Conservation (phyloP, 768 basidiomycete genomes). For the Podaxis carcinomalis region DNA sequence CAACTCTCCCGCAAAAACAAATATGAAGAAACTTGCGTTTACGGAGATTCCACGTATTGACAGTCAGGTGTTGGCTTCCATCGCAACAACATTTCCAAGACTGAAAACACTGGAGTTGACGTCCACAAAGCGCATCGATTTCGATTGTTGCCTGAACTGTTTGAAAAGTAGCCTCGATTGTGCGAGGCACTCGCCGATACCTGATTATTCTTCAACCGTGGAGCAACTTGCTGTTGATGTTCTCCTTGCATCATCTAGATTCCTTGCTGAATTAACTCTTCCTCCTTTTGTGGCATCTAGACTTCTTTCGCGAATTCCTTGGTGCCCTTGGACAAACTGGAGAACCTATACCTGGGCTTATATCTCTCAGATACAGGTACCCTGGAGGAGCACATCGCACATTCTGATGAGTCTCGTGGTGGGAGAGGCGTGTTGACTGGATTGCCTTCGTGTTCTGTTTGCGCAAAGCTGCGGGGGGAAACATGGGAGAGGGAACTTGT, state of each 20-base stretch:
- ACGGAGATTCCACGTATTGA: conserved; percentile 58
- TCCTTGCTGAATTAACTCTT: neutral
- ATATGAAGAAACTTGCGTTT: conserved; percentile 45
- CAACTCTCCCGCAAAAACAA: conserved; percentile 23
- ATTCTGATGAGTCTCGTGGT: conserved; percentile 28
- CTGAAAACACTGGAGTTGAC: conserved; percentile 50
- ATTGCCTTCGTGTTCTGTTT: conserved; percentile 32
- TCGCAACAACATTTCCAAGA: conserved; percentile 42
- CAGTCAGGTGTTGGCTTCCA: conserved; percentile 36
- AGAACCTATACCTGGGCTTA: conserved; percentile 54
- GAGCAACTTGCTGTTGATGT: conserved; percentile 48
- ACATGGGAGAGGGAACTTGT: conserved; percentile 15
- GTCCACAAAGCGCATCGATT: conserved; percentile 54
- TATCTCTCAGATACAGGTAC: conserved; percentile 55
- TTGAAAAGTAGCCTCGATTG: conserved; percentile 56
- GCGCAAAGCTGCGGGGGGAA: conserved; percentile 19
- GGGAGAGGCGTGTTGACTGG: conserved; percentile 20
- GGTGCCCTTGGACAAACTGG: conserved; percentile 40
- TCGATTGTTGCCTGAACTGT: conserved; percentile 59
- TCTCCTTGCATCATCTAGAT: neutral
- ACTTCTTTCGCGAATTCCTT: conserved; percentile 38
- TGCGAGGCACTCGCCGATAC: conserved; percentile 60
- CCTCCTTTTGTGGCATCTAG: conserved; percentile 23
- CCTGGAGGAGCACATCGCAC: conserved; percentile 42
- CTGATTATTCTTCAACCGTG: conserved; percentile 39